Conservation (phyloP, 306 rosid genomes). For the Medicago arabica region DNA sequence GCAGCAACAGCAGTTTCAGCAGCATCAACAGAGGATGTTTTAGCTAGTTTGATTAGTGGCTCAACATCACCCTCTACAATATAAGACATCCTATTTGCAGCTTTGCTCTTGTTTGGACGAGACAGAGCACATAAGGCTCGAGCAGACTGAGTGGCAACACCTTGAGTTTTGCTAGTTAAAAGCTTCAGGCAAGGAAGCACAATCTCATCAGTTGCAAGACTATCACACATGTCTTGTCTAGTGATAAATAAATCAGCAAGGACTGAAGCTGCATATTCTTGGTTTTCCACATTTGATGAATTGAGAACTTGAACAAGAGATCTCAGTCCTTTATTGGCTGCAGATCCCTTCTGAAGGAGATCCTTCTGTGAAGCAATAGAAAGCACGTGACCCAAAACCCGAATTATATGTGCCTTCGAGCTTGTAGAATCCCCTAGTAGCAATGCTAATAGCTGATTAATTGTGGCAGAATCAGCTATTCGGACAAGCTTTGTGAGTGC, state of each 20-base stretch:
- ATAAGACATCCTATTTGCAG: slow-evolving; percentile 67
- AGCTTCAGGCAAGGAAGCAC: slow-evolving; percentile 93
- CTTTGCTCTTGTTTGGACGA: slow-evolving; percentile 72
- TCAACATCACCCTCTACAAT: slow-evolving; percentile 80
- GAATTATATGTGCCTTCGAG: slow-evolving; percentile 77
- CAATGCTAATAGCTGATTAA: slow-evolving; percentile 86
- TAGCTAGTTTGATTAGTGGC: slow-evolving; percentile 88
- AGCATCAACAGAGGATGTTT: slow-evolving; percentile 84
- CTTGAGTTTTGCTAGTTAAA: slow-evolving; percentile 82
- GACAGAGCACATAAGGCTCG: slow-evolving; percentile 90
- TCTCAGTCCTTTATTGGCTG: slow-evolving; percentile 81
- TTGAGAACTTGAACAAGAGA: slow-evolving; percentile 88
- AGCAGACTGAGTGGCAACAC: slow-evolving; percentile 94
- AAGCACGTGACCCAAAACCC: slow-evolving; percentile 88
- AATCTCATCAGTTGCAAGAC: slow-evolving; percentile 86
- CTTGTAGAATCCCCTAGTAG: slow-evolving; percentile 82
- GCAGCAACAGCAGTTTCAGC: slow-evolving; percentile 96
- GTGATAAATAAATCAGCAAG: slow-evolving; percentile 88
- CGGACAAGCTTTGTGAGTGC: slow-evolving; percentile 86
- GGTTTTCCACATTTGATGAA: slow-evolving; percentile 84
- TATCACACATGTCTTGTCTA: slow-evolving; percentile 91
- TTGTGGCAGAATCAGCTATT: slow-evolving; percentile 89
- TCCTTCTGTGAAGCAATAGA: slow-evolving; percentile 73
- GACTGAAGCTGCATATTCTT: slow-evolving; percentile 84
- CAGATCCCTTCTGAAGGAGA: slow-evolving; percentile 79